Evolutionary conservation across 192 early-diverging fungal genomes (phyloP), one percentile per base, ranked within the genome.

Genomic region (Linnemannia hyalina): DNA sequence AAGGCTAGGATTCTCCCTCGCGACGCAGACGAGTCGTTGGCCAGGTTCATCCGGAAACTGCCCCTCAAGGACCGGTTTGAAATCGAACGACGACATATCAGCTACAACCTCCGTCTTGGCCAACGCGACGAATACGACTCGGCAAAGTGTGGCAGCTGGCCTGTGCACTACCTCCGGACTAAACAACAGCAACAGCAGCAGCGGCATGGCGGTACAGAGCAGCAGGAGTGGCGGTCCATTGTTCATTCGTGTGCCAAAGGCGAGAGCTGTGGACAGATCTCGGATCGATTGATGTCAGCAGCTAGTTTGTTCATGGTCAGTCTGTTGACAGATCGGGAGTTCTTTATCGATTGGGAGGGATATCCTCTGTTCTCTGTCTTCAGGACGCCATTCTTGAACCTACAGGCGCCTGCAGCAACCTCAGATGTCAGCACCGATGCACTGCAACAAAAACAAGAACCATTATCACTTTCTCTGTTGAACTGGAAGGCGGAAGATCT

Each of bases 291-390:
- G 41, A 68, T 77, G 76, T 36, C 52, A 8, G 36, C 76, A 0
- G 76, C 65, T 23, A 70, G 76, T 38, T 46, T 77, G 18, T 77
- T 77, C 38, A 46, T 49, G 16, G 35, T 70, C 22, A 35, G 44
- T 49, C 76, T 77, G 44, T 49, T 77, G 65, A 77, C 68, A 36
- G 76, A 77, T 38, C 68, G 76, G 42, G 76, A 77, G 76, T 77
- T 77, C 42, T 70, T 77, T 41, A 20, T 77, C 35, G 76, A 77
- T 44, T 77, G 76, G 76, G 47, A 75, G 23, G 49, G 32, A 8
- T 29, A 55, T 29, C 32, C 46, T 35, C 46, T 76, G 35, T 10
- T 15, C n/a, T 60, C 41, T 44, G 22, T 70, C 10, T 22, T 80
- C n/a, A 40, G 52, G 13, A 44, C 52, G 6, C 55, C 57, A 0